phyloP scores from a whole-genome alignment of 192 early-diverging fungal genomes.

The Coemansia sp. region DNA sequence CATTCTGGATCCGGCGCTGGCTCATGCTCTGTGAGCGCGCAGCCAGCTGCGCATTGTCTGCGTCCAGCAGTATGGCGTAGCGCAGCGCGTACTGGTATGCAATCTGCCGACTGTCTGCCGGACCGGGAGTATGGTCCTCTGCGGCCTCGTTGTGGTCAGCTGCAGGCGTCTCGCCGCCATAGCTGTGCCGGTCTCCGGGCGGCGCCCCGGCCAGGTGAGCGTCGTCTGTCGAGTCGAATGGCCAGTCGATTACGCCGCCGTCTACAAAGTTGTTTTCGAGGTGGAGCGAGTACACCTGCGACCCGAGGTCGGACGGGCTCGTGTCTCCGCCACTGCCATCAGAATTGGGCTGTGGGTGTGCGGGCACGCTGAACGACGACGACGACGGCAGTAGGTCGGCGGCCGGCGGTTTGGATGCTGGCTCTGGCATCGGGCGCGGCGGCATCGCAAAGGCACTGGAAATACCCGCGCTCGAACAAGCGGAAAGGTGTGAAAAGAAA shows the following conservation, averaged over 20 bases:
- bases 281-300: constrained; percentile 4
- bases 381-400: not conserved
- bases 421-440: constrained; percentile 12
- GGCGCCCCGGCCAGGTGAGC: not conserved
- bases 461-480: not conserved
- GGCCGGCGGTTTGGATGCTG: not conserved
- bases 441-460: constrained; percentile 3
- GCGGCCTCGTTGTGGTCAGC: not conserved
- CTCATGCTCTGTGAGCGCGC: constrained; percentile 27
- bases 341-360: not conserved
- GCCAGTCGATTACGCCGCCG: constrained; percentile 9
- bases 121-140: not conserved
- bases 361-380: constrained; percentile 5
- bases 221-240: not conserved
- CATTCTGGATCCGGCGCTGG: not conserved
- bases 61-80: constrained; percentile 47
- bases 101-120: constrained; percentile 18
- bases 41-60: constrained; percentile 38
- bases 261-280: constrained; percentile 7
- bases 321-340: not conserved
- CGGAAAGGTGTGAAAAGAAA: not conserved
- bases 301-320: not conserved
- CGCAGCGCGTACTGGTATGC: constrained; percentile 53
- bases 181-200: not conserved
- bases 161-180: not conserved